Evolutionary conservation across 1,284 basidiomycete species (phyloP), one percentile per base, ranked within the genome.

Genomic region (Rhodotorula sp.): DNA sequence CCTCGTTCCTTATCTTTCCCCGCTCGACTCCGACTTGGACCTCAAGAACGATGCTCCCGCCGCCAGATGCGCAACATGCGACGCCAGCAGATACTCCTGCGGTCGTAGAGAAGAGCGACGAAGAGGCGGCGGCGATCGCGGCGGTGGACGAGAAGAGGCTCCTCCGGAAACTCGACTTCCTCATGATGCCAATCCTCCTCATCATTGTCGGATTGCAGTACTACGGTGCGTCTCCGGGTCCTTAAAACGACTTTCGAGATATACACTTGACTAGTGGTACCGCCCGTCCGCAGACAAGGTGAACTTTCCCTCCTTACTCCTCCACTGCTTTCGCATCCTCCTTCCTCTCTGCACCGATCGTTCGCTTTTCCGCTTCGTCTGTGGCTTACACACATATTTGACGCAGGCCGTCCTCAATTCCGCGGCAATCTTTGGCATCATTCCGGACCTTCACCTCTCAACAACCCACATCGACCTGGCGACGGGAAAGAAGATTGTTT

Each of bases 341-440:
- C 9, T 58, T 30, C 7, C 18, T 26, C 15, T 28, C 10, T 16
- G 6, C 44, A 37, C 20, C 24, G 11, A 6, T 1, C 9, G n/a
- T 9, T 50, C 6, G 26, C 7, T 24, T 10, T 30, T 3, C 57
- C 26, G n/a, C 44, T 11, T 26, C 18, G 3, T 30, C 37, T 26
- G 6, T 10, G 24, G 8, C 22, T 11, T 1, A 24, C 22, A 50
- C 11, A 13, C 7, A 18, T 18, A 7, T 4, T 13, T 20, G 4
- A 22, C n/a, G 16, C 82, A 84, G 74, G 82, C 82, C 4, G 82
- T 84, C 15, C 77, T 85, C 22, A 81, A 81, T 0, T 81, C 79
- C 5, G 84, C 83, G 0, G 80, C 82, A 20, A 79, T 84, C 34
- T 84, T 84, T 73, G 83, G 83, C 10, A 81, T 85, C 67, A 76